Evolutionary conservation across 306 rosid species (phyloP), one percentile per base, ranked within the genome.

Genomic region (Acacia melanoxylon): DNA sequence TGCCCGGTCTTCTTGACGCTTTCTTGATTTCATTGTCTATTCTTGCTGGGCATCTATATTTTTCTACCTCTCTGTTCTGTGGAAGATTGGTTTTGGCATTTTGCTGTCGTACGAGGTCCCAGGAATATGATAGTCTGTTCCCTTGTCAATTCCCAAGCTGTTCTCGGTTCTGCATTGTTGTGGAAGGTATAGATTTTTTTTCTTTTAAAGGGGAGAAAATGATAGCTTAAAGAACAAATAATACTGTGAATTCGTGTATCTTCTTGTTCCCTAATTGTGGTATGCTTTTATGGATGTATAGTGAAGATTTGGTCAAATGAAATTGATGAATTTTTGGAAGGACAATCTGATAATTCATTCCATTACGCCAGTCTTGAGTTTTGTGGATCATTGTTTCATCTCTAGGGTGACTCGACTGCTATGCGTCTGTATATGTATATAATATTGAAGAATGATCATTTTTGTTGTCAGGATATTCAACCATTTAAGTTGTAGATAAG

Each of bases 1-100:
- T 68, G 85, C 83, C 61, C 80, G 12, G 78, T 80, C 90, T 65
- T 94, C 89, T 65, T 94, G 89, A 89, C 62, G 68, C 59, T 82
- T 89, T 74, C 80, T 51, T 67, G 66, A 80, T 82, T 83, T 73
- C 74, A 84, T 83, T 88, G 42, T 31, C 72, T 51, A 83, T 79
- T 76, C 85, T 76, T 82, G 90, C 79, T 59, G 75, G 31, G 66
- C 58, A 76, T 75, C 22, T 46, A 77, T 67, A 67, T 75, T 48
- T 65, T 76, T 37, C 29, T 6, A 45, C 56, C 63, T 35, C 48
- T 82, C 77, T 68, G 65, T 58, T 10, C 51, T 66, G 75, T 71
- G 71, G 77, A 92, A 69, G 74, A 41, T 42, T 69, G 88, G 72
- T 83, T 79, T n/a, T 83, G 85, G 58, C 65, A 72, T 80, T 87